These are phyloP conservation scores for Boletus barrowsii DNA, from an alignment of 768 basidiomycete genomes.

Conservation along the genomic window DNA sequence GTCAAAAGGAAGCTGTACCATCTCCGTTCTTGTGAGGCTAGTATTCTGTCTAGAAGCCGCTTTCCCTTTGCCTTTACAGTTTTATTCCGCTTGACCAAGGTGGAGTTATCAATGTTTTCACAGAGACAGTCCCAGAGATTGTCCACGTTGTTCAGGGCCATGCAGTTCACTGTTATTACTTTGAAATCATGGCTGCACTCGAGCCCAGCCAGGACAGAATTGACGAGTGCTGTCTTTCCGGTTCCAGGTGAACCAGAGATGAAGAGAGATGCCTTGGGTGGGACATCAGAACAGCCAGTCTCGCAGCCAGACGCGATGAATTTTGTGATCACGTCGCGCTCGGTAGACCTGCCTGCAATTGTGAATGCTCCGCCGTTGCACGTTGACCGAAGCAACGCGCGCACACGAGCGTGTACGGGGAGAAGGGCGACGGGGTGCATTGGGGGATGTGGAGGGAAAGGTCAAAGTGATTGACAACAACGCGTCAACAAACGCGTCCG, in stretches of 20 bases:
- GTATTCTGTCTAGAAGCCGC: conserved; percentile 44
- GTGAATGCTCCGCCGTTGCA: conserved; percentile 47
- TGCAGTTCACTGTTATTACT: conserved; percentile 71
- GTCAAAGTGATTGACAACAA: conserved; percentile 37
- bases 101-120: conserved; percentile 46
- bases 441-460: conserved; percentile 55
- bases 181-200: conserved; percentile 39
- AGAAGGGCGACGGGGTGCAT: conserved; percentile 47
- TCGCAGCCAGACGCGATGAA: conserved; percentile 60
- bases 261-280: conserved; percentile 56
- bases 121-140: conserved; percentile 67
- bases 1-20: conserved; percentile 37
- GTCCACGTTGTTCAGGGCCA: conserved; percentile 67
- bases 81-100: conserved; percentile 35
- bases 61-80: conserved; percentile 45
- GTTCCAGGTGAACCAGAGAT: conserved; percentile 93
- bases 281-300: conserved; percentile 14
- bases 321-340: conserved; percentile 53
- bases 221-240: conserved; percentile 85
- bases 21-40: conserved; percentile 46
- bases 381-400: conserved; percentile 69
- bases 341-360: conserved; percentile 66
- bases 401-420: conserved; percentile 58
- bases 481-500: conserved; percentile 24
- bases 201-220: conserved; percentile 52